These are phyloP conservation scores for Jacaranda copaia DNA, from an alignment of 257 asterid species.

Conservation along the genomic window DNA sequence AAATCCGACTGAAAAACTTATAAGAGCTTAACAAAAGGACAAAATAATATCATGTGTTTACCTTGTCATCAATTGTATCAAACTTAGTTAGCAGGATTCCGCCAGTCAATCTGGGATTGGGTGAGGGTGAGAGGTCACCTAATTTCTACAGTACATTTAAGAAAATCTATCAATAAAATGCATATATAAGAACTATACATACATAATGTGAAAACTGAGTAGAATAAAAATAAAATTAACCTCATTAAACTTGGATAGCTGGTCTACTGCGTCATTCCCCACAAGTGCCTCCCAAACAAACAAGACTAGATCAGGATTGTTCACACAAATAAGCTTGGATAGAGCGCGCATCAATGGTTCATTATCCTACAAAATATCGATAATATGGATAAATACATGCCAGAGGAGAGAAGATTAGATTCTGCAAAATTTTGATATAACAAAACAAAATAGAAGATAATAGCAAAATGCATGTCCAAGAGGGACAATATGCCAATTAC, in stretches of 20 bases:
- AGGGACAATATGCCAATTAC: conserved; percentile 45
- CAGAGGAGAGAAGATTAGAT: too few species aligned
- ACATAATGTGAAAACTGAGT: not conserved
- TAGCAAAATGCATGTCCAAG: too few species aligned
- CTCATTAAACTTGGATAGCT: conserved; percentile 91
- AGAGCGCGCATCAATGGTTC: conserved; percentile 99
- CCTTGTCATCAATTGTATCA: conserved; percentile 97
- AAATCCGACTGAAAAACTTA: not conserved
- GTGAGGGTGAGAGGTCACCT: conserved; percentile 88
- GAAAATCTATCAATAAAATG: not conserved
- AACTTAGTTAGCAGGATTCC: conserved; percentile 96
- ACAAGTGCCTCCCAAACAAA: conserved; percentile 99
- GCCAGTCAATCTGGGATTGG: conserved; percentile 86
- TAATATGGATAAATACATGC: too few species aligned
- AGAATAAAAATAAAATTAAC: conserved; percentile 39
- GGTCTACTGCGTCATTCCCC: conserved; percentile 97
- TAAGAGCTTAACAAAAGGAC: not conserved
- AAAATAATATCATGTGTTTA: conserved; percentile 26
- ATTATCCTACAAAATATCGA: conserved; percentile 72
- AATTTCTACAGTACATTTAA: conserved; percentile 65
- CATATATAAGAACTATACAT: not conserved
- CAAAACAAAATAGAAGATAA: too few species aligned
- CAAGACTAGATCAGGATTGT: conserved; percentile 83
- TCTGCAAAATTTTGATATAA: too few species aligned
- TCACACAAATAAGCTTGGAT: conserved; percentile 85